Evolutionary conservation across 768 basidiomycete species (phyloP), one percentile per base, ranked within the genome.

Genomic region (Tulasnella sp.): DNA sequence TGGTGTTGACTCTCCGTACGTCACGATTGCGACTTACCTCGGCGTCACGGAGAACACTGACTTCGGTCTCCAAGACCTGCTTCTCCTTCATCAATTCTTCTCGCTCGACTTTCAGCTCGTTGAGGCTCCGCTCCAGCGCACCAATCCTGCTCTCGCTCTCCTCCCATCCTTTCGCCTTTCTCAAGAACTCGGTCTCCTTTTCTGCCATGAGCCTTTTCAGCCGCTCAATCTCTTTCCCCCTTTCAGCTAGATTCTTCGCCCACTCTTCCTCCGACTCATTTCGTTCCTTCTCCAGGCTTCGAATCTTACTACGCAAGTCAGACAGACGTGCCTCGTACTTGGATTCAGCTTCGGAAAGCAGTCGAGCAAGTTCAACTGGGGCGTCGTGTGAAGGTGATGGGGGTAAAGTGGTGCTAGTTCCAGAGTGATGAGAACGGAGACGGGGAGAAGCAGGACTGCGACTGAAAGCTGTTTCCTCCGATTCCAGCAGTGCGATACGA

Each of bases 241-340:
- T 93, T 81, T 94, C 92, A 35, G 88, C 88, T 42, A 98, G 86
- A 82, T 95, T 96, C 77, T 87, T 88, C 82, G 92, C 93, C 94
- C 96, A 97, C 79, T 94, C 92, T 35, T 92, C 91, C 81, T 99
- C 97, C 40, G 89, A 88, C 72, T 97, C 96, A 75, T 88, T 91
- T 51, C 95, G 88, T 83, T 99, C 98, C 81, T 88, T 90, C 85
- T 98, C 97, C 29, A 91, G 83, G 10, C 86, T 85, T 5, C 85
- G 82, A 35, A 98, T 84, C 75, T 89, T 89, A 79, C 87, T 86
- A 80, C 89, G 89, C 80, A 97, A 83, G 81, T 96, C 94, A 0
- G 89, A 85, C 9, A 98, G 83, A 81, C 89, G 92, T 2, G 88
- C 84, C 82, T 97, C 96, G 80, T 93, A 92, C 84, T 91, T 92